These are phyloP conservation scores for Penicillium bialowiezense DNA, from an alignment of 495 filamentous ascomycete genomes.

Conservation along the genomic window DNA sequence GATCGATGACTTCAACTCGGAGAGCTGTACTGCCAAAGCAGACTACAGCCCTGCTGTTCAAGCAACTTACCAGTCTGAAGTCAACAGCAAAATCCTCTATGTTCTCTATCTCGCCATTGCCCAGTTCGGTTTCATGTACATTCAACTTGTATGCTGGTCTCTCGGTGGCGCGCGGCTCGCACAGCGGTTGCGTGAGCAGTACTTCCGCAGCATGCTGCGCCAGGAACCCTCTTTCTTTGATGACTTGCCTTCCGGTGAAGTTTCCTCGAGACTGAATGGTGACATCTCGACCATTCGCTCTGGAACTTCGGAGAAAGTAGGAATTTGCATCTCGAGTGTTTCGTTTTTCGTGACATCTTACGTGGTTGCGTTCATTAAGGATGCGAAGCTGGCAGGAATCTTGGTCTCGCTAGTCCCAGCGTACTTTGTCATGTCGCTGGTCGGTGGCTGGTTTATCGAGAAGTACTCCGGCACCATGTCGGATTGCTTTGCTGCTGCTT, in stretches of 20 bases:
- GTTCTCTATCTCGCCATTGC: conserved; percentile 64
- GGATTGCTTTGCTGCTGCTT: conserved; percentile 46
- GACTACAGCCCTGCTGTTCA: conserved; percentile 6
- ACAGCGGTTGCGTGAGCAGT: conserved; percentile 57
- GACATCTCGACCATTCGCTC: conserved; percentile 60
- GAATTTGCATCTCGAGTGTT: conserved; percentile 54
- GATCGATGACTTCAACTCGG: conserved; percentile 62
- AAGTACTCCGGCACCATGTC: conserved; percentile 55
- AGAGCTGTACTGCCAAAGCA: conserved; percentile 42
- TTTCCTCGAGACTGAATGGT: conserved; percentile 56
- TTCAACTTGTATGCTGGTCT: conserved; percentile 53
- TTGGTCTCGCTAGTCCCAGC: conserved; percentile 59
- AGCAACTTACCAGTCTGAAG: conserved; percentile 33
- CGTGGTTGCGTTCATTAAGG: conserved; percentile 61
- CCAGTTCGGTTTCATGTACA: conserved; percentile 58
- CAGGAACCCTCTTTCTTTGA: conserved; percentile 65
- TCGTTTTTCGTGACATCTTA: conserved; percentile 64
- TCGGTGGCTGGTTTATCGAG: conserved; percentile 57
- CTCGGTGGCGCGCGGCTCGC: conserved; percentile 59
- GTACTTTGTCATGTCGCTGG: conserved; percentile 62
- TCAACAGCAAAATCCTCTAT: conserved; percentile 57
- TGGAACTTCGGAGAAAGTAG: conserved; percentile 67
- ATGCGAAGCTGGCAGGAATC: conserved; percentile 38
- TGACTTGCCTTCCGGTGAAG: conserved; percentile 52
- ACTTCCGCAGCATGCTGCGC: conserved; percentile 54